Percentiles rank a stretch among this genome's conserved stretches.
Evolutionary conservation across 169 alveolate species (phyloP).

Genomic region (Babesia caballi): DNA sequence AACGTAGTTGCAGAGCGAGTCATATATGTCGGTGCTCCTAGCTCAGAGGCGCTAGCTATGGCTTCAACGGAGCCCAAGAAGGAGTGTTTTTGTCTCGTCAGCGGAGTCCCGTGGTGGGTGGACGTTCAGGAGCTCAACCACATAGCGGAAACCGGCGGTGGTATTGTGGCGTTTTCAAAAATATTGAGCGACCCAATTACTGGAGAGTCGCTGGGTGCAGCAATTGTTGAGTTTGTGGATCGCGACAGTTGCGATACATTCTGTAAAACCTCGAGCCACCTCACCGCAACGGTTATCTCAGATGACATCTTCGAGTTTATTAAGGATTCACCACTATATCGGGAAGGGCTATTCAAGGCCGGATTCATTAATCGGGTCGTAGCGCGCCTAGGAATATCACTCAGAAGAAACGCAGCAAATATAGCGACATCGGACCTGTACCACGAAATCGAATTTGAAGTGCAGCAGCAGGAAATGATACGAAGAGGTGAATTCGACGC

Average conservation of each 20-base stretch:
- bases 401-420: neutral
- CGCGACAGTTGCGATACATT: slow-evolving; percentile 4
- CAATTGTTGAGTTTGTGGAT: slow-evolving; percentile 48
- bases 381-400: slow-evolving; percentile 5
- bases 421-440: neutral
- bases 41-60: slow-evolving; percentile 34
- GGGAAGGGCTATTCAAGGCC: slow-evolving; percentile 41
- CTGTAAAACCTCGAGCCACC: slow-evolving; percentile 14
- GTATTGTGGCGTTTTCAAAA: slow-evolving; percentile 22
- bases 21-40: slow-evolving; percentile 59
- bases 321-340: slow-evolving; percentile 8
- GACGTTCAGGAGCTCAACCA: slow-evolving; percentile 35
- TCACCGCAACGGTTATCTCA: slow-evolving; percentile 9
- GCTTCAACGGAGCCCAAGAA: slow-evolving; percentile 34
- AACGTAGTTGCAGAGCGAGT: slow-evolving; percentile 34
- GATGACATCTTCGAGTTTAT: slow-evolving; percentile 28
- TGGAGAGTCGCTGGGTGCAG: slow-evolving; percentile 52
- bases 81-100: slow-evolving; percentile 50
- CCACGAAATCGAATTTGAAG: slow-evolving; percentile 59
- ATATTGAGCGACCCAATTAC: slow-evolving; percentile 29
- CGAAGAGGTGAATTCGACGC: slow-evolving; percentile 40
- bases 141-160: slow-evolving; percentile 10
- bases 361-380: slow-evolving; percentile 9
- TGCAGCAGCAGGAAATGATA: slow-evolving; percentile 46
- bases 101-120: slow-evolving; percentile 54